Evolutionary conservation across 78 protist genomes (phyloP).

Genomic region (Emiliania huxleyi): DNA sequence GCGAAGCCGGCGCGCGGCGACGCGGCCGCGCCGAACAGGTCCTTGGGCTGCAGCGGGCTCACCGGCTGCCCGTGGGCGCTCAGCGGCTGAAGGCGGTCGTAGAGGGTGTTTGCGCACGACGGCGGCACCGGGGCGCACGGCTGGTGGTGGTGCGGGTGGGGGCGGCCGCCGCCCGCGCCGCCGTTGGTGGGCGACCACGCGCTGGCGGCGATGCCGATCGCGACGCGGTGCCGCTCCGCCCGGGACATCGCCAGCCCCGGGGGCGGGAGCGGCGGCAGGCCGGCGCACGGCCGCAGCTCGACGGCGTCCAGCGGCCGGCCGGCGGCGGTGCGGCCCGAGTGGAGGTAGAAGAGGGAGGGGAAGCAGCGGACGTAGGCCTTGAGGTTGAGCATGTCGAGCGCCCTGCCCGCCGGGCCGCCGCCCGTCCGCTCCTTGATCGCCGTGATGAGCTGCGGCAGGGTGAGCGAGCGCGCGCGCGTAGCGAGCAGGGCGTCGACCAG

Average conservation of each 20-base stretch:
- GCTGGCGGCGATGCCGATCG: background rate
- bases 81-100: background rate
- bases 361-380: constrained; percentile 21
- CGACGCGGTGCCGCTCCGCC: background rate
- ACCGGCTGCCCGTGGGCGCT: background rate
- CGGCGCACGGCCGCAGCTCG: background rate
- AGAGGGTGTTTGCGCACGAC: background rate
- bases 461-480: constrained; percentile 4
- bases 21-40: background rate
- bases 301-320: background rate
- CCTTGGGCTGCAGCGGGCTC: background rate
- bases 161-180: background rate
- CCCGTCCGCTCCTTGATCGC: constrained; percentile 11
- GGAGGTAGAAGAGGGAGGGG: background rate
- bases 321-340: constrained; percentile 11
- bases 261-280: background rate
- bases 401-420: background rate
- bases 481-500: background rate
- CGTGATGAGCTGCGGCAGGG: background rate
- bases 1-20: too few species aligned
- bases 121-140: background rate
- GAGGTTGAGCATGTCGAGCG: background rate
- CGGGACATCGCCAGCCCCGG: background rate
- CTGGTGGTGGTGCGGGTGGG: background rate
- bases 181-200: background rate